Evolutionary conservation across 192 early-diverging fungal species (phyloP), one percentile per base, ranked within the genome.

Genomic region (Piromyces sp.): DNA sequence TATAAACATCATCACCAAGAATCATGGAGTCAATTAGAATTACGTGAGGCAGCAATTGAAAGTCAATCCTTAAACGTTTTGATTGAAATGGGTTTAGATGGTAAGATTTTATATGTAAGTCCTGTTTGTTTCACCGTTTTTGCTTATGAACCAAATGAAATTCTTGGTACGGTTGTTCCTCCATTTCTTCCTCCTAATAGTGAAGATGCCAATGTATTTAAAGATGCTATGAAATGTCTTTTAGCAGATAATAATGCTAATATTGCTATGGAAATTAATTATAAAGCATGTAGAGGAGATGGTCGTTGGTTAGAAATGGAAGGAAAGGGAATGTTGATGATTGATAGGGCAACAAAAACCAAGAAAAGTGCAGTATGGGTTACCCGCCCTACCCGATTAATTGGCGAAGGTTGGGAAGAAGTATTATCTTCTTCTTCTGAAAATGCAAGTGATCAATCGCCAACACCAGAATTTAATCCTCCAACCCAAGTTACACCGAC

Each of bases 311-410:
- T 94, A 78, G 89, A 92, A 51, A 93, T 96, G 88, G 91, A 94
- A 85, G 94, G 92, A n/a, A 93, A 95, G 81, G 95, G 95, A 26
- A 95, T 96, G 92, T 81, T 95, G 17, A 92, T 92, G 83, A 91
- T 93, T 79, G 92, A 96, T 84, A 86, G 92, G 30, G 86, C 87
- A 0, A 91, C 90, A n/a, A 87, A 87, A 26, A 84, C 87, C 19
- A 90, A 92, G 0, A 87, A 87, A 79, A 94, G 92, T 80, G 92
- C 91, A 5, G 91, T 95, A 86, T 95, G 94, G 94, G 92, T 95
- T 0, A 87, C 93, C 3, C 89, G 92, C 29, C 94, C 95, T 3
- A 84, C 88, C 0, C 86, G 82, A 30, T 83, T 87, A 79, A 81
- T 88, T 78, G 86, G 87, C 1, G 88, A 87, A n/a, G 80, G 84